Evolutionary conservation across 495 filamentous ascomycete genomes (phyloP).

Genomic region (Hyphodiscus hymeniophilus): DNA sequence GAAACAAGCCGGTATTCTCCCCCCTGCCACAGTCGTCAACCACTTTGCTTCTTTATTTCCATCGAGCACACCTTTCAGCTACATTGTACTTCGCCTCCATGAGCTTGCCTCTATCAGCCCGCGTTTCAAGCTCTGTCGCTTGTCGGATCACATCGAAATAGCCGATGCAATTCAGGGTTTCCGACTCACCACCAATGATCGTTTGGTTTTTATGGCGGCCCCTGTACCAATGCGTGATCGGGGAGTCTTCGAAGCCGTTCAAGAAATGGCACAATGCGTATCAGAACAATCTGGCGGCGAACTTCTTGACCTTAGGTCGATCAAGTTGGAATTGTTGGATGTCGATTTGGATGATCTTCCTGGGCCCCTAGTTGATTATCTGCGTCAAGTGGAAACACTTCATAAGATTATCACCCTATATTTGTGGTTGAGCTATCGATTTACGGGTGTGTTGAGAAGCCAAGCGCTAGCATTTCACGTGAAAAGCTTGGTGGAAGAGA

Average conservation of each 20-base stretch:
- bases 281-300: constrained; percentile 53
- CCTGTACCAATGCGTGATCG: constrained; percentile 42
- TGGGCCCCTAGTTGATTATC: constrained; percentile 35
- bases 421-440: constrained; percentile 72
- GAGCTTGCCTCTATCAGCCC: constrained; percentile 51
- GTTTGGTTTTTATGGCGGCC: constrained; percentile 64
- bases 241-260: constrained; percentile 32
- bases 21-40: constrained; percentile 55
- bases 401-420: constrained; percentile 81
- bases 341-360: constrained; percentile 25
- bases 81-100: constrained; percentile 62
- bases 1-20: constrained; percentile 63
- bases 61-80: constrained; percentile 63
- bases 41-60: constrained; percentile 74
- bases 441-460: constrained; percentile 70
- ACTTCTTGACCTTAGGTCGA: constrained; percentile 51
- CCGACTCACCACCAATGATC: constrained; percentile 57
- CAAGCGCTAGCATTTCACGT: constrained; percentile 70
- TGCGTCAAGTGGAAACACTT: constrained; percentile 60
- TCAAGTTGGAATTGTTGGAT: constrained; percentile 65
- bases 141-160: constrained; percentile 48
- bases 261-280: constrained; percentile 58
- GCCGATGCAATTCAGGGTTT: constrained; percentile 64
- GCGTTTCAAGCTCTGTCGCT: constrained; percentile 64
- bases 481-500: constrained; percentile 68